Evolutionary conservation across 2,329 filamentous ascomycete species (phyloP).

Genomic region (Calonectria fujianensis): DNA sequence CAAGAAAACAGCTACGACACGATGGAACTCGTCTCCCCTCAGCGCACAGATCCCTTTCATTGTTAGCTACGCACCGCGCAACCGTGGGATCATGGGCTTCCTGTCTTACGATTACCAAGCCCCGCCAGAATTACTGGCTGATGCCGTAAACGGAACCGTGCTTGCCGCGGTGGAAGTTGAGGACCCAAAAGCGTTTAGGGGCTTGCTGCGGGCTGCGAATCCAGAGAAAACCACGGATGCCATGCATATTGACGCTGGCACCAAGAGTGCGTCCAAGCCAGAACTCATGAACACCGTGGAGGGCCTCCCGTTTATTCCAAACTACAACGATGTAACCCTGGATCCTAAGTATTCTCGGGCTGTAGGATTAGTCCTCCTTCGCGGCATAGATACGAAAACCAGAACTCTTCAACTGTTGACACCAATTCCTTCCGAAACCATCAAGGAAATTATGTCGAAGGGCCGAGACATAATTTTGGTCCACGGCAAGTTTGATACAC

Average conservation of each 20-base stretch:
- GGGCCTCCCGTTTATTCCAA: slow-evolving; percentile 78
- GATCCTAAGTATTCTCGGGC: slow-evolving; percentile 76
- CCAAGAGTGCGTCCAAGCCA: neutral
- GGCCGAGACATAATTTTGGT: slow-evolving; percentile 76
- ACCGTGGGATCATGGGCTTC: slow-evolving; percentile 77
- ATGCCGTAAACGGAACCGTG: slow-evolving; percentile 82
- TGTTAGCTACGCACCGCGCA: slow-evolving; percentile 73
- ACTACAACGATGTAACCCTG: slow-evolving; percentile 71
- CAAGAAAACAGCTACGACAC: slow-evolving; percentile 45
- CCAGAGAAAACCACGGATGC: slow-evolving; percentile 39
- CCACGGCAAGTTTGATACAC: slow-evolving; percentile 80
- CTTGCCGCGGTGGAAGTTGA: slow-evolving; percentile 80
- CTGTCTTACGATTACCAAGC: slow-evolving; percentile 81
- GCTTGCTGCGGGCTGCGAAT: slow-evolving; percentile 42
- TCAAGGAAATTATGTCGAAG: slow-evolving; percentile 63
- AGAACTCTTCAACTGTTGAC: slow-evolving; percentile 79
- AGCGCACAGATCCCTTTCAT: slow-evolving; percentile 75
- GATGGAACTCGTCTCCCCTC: slow-evolving; percentile 74
- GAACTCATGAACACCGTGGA: slow-evolving; percentile 62
- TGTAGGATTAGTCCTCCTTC: slow-evolving; percentile 81
- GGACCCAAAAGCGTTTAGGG: slow-evolving; percentile 68
- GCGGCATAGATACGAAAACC: slow-evolving; percentile 76
- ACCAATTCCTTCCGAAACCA: slow-evolving; percentile 68
- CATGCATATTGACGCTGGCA: slow-evolving; percentile 42
- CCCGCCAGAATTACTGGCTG: slow-evolving; percentile 73